phyloP scores from a whole-genome alignment of 2,329 filamentous ascomycete species.

The Trichoderma afroharzianum region DNA sequence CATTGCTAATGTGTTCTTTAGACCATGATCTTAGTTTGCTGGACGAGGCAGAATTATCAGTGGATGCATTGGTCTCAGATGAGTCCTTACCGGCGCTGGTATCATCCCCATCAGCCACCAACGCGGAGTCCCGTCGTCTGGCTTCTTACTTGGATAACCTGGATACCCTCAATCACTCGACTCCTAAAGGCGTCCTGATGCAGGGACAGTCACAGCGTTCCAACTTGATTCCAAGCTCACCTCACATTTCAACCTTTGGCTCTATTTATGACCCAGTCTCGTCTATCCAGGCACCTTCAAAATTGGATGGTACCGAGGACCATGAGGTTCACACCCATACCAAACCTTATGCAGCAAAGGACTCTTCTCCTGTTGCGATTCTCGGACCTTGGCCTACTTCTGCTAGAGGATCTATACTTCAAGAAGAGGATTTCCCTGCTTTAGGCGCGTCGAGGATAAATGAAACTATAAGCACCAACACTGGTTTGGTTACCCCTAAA shows the following conservation, averaged over 20 bases:
- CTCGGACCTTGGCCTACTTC: not conserved
- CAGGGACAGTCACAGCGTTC: slow-evolving; percentile 21
- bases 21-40: slow-evolving; percentile 61
- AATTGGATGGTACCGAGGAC: slow-evolving; percentile 25
- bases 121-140: slow-evolving; percentile 22
- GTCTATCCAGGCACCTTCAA: slow-evolving; percentile 34
- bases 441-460: slow-evolving; percentile 45
- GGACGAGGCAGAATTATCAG: slow-evolving; percentile 59
- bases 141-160: not conserved
- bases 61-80: slow-evolving; percentile 67
- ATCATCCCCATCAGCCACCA: not conserved
- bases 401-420: slow-evolving; percentile 35
- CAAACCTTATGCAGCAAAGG: not conserved
- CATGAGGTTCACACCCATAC: slow-evolving; percentile 35
- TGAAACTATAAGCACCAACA: slow-evolving; percentile 27
- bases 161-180: slow-evolving; percentile 7
- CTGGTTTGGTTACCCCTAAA: slow-evolving; percentile 32
- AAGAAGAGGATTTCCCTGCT: slow-evolving; percentile 62
- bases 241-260: slow-evolving; percentile 26
- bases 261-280: slow-evolving; percentile 28
- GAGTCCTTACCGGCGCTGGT: slow-evolving; percentile 30
- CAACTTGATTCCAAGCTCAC: slow-evolving; percentile 27
- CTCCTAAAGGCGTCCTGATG: slow-evolving; percentile 23
- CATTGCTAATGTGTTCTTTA: slow-evolving; percentile 46
- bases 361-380: not conserved